A percentile compares a stretch with the other conserved stretches of the same genome.
phyloP scores from a whole-genome alignment of 2,329 filamentous ascomycete genomes.

The Chaetomiaceae sp. region DNA sequence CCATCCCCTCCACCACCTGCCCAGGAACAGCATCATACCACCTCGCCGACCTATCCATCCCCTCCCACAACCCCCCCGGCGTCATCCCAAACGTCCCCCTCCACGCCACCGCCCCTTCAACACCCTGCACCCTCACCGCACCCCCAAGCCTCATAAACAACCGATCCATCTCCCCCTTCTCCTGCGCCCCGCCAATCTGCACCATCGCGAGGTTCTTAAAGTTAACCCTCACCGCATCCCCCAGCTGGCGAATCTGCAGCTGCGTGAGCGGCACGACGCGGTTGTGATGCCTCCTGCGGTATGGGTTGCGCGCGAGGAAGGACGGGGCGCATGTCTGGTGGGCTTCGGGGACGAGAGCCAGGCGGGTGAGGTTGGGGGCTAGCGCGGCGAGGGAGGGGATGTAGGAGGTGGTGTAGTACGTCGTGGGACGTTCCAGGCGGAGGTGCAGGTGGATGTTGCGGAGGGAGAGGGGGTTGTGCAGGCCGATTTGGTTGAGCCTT shows the following conservation, averaged over 20 bases:
- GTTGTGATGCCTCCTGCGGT: neutral
- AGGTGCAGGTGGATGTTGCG: neutral
- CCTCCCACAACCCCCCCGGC: neutral
- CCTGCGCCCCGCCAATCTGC: neutral
- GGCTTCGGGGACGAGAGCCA: neutral
- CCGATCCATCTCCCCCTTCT: neutral
- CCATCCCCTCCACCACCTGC: neutral
- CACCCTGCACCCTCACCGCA: neutral
- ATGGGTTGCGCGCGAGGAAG: neutral
- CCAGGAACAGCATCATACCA: neutral
- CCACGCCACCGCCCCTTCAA: neutral
- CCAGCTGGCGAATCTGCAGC: neutral
- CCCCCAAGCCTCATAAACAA: neutral
- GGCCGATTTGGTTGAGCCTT: neutral
- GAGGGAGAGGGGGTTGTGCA: neutral
- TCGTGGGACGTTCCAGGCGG: neutral
- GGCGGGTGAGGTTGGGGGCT: neutral
- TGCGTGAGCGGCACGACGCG: neutral
- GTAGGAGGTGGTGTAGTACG: neutral
- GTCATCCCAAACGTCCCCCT: neutral
- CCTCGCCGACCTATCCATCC: neutral
- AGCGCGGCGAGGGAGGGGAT: neutral
- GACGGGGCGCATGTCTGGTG: neutral
- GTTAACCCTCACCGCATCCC: too few relatives aligned
- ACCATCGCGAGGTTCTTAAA: too few relatives aligned